These are phyloP conservation scores for Paralagenidium karlingii DNA, from an alignment of 352 stramenopile species.

Conservation along the genomic window DNA sequence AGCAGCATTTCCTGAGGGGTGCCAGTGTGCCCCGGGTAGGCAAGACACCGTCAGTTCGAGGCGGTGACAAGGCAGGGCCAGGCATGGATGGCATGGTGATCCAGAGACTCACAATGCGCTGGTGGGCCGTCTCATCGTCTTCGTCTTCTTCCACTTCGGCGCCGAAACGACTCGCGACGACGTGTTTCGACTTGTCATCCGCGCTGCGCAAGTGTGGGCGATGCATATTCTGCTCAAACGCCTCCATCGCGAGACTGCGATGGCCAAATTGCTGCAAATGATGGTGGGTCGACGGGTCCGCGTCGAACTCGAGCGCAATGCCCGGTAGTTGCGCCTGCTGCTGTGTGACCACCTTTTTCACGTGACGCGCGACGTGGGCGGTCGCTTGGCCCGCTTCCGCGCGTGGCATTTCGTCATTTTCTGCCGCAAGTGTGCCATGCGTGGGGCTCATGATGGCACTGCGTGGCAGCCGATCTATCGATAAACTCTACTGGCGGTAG, in stretches of 20 bases:
- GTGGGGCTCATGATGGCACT: too few relatives aligned
- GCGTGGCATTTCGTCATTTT: too few relatives aligned
- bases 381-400: too few relatives aligned
- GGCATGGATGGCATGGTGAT: not conserved
- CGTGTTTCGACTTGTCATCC: slow-evolving; percentile 17
- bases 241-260: slow-evolving; percentile 34
- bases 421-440: too few relatives aligned
- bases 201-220: slow-evolving; percentile 10
- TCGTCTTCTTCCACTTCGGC: slow-evolving; percentile 8
- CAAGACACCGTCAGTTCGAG: not conserved
- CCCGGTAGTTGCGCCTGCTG: slow-evolving; percentile 41
- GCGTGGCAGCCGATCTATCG: too few relatives aligned
- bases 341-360: slow-evolving; percentile 30
- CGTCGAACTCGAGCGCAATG: slow-evolving; percentile 27
- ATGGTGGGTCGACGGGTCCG: slow-evolving; percentile 17
- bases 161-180: slow-evolving; percentile 34
- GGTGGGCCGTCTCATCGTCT: slow-evolving; percentile 10
- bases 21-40: too few relatives aligned
- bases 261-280: slow-evolving; percentile 53
- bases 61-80: not conserved
- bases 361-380: too few relatives aligned
- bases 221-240: slow-evolving; percentile 16
- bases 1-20: slow-evolving; percentile 67
- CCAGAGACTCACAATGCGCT: slow-evolving; percentile 30
- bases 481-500: too few relatives aligned